Evolutionary conservation across 2,329 filamentous ascomycete species (phyloP), one percentile per base, ranked within the genome.

Genomic region (Ophiostoma ips): DNA sequence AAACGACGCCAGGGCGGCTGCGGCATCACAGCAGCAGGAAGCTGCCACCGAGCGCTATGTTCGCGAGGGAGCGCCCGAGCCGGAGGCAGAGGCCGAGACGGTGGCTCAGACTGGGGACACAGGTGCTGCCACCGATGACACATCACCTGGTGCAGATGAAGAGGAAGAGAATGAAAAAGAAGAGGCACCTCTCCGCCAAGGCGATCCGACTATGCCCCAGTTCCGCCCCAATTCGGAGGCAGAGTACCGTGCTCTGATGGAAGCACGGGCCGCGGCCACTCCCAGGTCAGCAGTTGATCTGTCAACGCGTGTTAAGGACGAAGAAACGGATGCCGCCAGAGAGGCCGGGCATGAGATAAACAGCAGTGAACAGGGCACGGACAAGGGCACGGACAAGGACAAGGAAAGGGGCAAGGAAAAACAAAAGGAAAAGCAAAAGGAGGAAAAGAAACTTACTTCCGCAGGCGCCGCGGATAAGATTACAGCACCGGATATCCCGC

Each of bases 141-240:
- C n/a, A n/a, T n/a, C n/a, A n/a, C n/a, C 15, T 41, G 38, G 9
- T 8, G 13, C 30, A 24, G 16, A 31, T 3, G 24, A n/a, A 4
- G 46, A 51, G n/a, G 19, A 41, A 8, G 43, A 48, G 15, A 38
- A 28, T 21, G 30, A 49, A 15, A 34, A 11, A 8, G 21, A 3
- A 1, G 43, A 34, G 15, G 19, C n/a, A n/a, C n/a, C n/a, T n/a
- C n/a, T n/a, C n/a, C n/a, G n/a, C n/a, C n/a, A n/a, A n/a, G n/a
- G n/a, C n/a, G 82, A 86, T 57, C 77, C 77, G 8, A 84, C 81
- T 0, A 68, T 84, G 62, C 81, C 81, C 9, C 81, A 85, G 57
- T 83, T 83, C 59, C 72, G 77, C 6, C 81, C 80, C n/a, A 75
- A 82, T 55, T 68, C 63, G 31, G 53, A 58, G 1, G 56, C 49